Conservation (phyloP, 2,329 filamentous ascomycete genomes). For the Penicillium sp. region DNA sequence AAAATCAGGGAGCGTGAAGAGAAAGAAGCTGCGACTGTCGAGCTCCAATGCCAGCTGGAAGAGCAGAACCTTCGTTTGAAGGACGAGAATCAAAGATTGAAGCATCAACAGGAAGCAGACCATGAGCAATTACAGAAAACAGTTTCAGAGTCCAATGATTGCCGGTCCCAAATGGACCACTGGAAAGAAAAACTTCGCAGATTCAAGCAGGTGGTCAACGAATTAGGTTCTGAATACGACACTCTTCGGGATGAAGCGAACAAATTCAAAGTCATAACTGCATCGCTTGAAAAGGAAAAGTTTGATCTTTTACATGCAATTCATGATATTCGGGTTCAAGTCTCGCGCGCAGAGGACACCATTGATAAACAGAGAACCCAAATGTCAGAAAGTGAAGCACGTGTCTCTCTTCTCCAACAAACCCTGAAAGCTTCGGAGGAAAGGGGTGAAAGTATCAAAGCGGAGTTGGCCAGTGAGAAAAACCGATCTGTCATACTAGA, state of each 20-base stretch:
- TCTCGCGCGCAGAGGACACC: constrained; percentile 14
- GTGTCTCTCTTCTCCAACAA: constrained; percentile 23
- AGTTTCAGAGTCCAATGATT: constrained; percentile 19
- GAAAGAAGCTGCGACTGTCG: constrained; percentile 23
- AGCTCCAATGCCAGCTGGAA: constrained; percentile 28
- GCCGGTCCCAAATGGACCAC: constrained; percentile 26
- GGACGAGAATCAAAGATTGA: constrained; percentile 31
- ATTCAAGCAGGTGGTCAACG: constrained; percentile 33
- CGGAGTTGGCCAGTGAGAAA: constrained; percentile 29
- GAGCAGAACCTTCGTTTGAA: constrained; percentile 21
- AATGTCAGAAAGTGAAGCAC: constrained; percentile 19
- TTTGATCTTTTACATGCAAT: constrained; percentile 24
- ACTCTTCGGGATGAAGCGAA: constrained; percentile 30
- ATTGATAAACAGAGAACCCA: constrained; percentile 20
- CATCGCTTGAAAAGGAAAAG: constrained; percentile 26
- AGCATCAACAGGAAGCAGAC: constrained; percentile 20
- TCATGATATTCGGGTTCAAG: constrained; percentile 22
- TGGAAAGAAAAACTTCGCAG: constrained; percentile 37
- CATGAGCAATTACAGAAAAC: constrained; percentile 20
- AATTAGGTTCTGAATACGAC: constrained; percentile 36
- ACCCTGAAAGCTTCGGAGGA: constrained; percentile 25
- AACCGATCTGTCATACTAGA: constrained; percentile 31
- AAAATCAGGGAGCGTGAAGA: constrained; percentile 37
- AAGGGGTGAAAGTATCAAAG: constrained; percentile 14
- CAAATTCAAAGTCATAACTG: constrained; percentile 26